Base-by-base conservation (phyloP, 208 protist genomes). In the Herpetomonas samuelpessoai region DNA sequence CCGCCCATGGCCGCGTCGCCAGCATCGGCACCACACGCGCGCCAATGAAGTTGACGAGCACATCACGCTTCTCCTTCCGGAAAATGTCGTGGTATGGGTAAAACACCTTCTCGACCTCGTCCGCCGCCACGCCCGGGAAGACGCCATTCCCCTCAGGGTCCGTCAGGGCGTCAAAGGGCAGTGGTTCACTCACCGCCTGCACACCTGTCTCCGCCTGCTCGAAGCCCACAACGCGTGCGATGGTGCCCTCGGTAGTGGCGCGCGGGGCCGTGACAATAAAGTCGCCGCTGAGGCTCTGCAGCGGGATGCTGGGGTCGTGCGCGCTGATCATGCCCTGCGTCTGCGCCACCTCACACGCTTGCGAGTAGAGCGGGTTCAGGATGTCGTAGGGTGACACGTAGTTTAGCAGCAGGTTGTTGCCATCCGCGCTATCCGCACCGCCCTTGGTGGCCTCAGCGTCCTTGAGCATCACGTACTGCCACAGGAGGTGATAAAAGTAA, bases 401-500 rank as follows among this genome's bases (percentile, higher is more conserved):
- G 55, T 88, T 93, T 38, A 76, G 49, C 26, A 68, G 22, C 59
- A 26, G 24, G 35, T 61, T 26, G 14, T 39, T n/a, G 14, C 44
- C 31, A 1, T 39, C 9, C 44, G n/a, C 2, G 25, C 53, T 21
- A 30, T 48, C 24, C 18, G 25, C 47, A 31, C 55, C 14, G 31
- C 57, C 35, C 18, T 54, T 41, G 27, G 21, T 26, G 27, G 50
- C 62, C 25, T 35, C 58, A 21, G 63, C 30, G 25, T 80, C 67
- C n/a, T 46, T 57, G 25, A 91, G 50, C 74, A 92, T 72, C 45
- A 87, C 12, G 60, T 83, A 91, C 79, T 95, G 85, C 73, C 77
- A 88, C 18, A 91, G 29, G 0, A 95, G 63, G 51, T 96, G 83
- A 49, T 95, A 95, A 44, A 95, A 80, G 74, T 93, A 95, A 47